Conservation (phyloP, 208 protist species). For the Spongospora subterranea region DNA sequence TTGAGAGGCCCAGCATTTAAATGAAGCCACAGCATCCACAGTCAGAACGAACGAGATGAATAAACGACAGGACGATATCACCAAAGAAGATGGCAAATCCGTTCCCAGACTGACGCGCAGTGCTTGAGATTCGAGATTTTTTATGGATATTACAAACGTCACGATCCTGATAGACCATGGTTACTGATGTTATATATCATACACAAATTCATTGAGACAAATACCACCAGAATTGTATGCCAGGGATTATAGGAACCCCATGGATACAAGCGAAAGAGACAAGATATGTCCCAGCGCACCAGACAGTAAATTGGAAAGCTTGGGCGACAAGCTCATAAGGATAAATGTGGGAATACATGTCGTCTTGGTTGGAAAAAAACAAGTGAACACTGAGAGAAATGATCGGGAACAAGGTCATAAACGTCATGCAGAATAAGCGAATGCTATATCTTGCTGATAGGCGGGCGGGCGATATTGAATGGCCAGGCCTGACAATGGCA, state of each 20-base stretch:
- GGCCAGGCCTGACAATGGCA: background rate
- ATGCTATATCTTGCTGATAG: background rate
- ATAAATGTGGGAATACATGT: background rate
- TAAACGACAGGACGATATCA: background rate
- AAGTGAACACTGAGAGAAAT: background rate
- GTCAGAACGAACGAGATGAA: background rate
- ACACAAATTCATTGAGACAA: background rate
- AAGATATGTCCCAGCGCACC: background rate
- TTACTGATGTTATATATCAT: background rate
- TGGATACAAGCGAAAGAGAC: background rate
- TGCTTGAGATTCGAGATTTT: background rate
- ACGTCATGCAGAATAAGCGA: background rate
- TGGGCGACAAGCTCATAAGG: background rate
- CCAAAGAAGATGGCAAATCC: background rate
- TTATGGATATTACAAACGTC: background rate
- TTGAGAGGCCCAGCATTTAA: no score
- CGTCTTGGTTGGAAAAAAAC: background rate
- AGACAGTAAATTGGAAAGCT: background rate
- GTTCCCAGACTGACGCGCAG: background rate
- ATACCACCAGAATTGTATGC: background rate
- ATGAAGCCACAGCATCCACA: background rate
- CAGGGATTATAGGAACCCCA: background rate
- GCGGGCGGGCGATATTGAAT: background rate
- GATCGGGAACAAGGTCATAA: background rate
- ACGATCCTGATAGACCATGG: background rate